Conservation (phyloP, 176 grass and related monocot genomes). For the Oryza punctata region DNA sequence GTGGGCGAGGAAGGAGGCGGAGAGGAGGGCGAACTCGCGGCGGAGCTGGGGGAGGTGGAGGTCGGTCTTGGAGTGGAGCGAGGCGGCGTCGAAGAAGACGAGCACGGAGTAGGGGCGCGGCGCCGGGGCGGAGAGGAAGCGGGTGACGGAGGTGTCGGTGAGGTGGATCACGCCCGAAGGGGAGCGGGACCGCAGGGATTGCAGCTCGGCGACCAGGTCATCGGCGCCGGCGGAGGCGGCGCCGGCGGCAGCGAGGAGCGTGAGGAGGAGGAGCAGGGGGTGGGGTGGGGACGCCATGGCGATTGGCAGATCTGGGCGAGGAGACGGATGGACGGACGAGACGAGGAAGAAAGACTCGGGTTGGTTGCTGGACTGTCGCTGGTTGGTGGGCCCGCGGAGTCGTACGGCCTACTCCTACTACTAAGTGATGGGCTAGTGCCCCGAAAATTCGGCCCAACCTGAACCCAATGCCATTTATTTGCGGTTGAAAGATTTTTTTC, state of each 20-base stretch:
- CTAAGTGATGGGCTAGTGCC: too few relatives aligned
- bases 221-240: slow-evolving; percentile 25
- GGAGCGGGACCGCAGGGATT: slow-evolving; percentile 68
- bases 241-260: slow-evolving; percentile 26
- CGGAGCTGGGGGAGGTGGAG: slow-evolving; percentile 91
- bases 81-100: slow-evolving; percentile 89
- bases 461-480: too few relatives aligned
- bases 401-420: too few relatives aligned
- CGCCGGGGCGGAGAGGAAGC: slow-evolving; percentile 67
- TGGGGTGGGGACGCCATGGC: slow-evolving; percentile 44
- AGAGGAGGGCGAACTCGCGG: slow-evolving; percentile 75
- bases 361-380: neutral
- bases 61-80: slow-evolving; percentile 85
- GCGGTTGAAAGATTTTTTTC: too few relatives aligned
- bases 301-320: slow-evolving; percentile 24
- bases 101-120: slow-evolving; percentile 72
- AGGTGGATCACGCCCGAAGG: slow-evolving; percentile 83
- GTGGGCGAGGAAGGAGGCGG: slow-evolving; percentile 66
- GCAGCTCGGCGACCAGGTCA: slow-evolving; percentile 76
- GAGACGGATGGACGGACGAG: slow-evolving; percentile 35
- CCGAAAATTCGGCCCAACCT: too few relatives aligned
- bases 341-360: neutral
- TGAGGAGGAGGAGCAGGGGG: slow-evolving; percentile 24
- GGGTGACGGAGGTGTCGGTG: slow-evolving; percentile 67
- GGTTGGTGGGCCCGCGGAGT: neutral